phyloP scores from a whole-genome alignment of 2,329 filamentous ascomycete species.

The Ophiosphaerella narmari region DNA sequence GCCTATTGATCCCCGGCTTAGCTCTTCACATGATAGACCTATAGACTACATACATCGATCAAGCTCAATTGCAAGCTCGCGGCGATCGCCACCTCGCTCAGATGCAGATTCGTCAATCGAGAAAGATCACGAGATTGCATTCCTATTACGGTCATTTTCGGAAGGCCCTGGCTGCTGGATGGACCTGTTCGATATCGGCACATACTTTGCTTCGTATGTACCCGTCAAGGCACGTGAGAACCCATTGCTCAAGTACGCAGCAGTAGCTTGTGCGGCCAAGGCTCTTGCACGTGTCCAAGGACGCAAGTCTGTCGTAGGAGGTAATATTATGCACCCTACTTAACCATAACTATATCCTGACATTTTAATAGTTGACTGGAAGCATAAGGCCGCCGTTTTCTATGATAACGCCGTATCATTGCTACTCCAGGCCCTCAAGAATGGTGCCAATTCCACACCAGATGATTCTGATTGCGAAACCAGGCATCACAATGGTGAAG shows the following conservation, averaged over 20 bases:
- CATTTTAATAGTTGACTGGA: constrained; percentile 58
- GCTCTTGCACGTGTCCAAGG: constrained; percentile 61
- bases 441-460: constrained; percentile 34
- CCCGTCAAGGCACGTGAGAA: constrained; percentile 60
- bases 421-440: constrained; percentile 44
- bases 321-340: constrained; percentile 53
- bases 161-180: constrained; percentile 66
- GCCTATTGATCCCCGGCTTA: constrained; percentile 42
- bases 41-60: constrained; percentile 33
- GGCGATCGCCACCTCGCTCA: constrained; percentile 27
- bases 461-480: constrained; percentile 36
- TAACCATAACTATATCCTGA: constrained; percentile 59
- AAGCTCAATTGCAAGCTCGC: constrained; percentile 28
- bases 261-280: constrained; percentile 66
- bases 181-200: constrained; percentile 60
- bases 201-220: constrained; percentile 65
- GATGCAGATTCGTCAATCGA: constrained; percentile 29
- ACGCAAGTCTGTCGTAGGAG: constrained; percentile 56
- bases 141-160: constrained; percentile 63
- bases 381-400: constrained; percentile 64
- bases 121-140: constrained; percentile 62
- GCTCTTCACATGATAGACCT: constrained; percentile 32
- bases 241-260: constrained; percentile 58
- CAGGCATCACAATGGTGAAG: constrained; percentile 14
- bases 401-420: constrained; percentile 63